Evolutionary conservation across 208 protist species (phyloP).

Genomic region (Entamoeba moshkovskii): DNA sequence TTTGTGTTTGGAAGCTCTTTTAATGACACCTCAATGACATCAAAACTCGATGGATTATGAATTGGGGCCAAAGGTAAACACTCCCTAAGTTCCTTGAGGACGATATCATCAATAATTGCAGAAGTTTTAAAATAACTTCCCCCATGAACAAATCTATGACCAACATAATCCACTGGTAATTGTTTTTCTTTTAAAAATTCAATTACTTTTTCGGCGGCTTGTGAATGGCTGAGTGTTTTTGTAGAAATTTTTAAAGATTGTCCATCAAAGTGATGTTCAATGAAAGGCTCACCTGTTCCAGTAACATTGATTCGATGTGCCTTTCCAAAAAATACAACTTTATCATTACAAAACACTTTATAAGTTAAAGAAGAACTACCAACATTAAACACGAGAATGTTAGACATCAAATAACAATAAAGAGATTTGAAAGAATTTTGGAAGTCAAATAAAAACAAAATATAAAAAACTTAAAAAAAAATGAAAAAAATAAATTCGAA

Average conservation of each 20-base stretch:
- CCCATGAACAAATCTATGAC: neutral
- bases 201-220: neutral
- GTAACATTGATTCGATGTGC: neutral
- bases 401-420: neutral
- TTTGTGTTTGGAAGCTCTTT: neutral
- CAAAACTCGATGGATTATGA: neutral
- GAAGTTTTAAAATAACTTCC: neutral
- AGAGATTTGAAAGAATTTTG: no score
- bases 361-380: neutral
- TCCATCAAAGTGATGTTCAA: neutral
- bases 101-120: neutral
- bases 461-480: no score
- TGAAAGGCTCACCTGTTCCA: neutral
- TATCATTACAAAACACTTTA: neutral
- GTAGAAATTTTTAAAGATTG: neutral
- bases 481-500: no score
- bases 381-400: neutral
- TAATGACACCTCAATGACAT: neutral
- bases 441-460: no score
- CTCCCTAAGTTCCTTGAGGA: neutral
- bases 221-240: neutral
- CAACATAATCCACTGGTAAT: neutral
- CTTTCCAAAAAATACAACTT: neutral
- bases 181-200: neutral
- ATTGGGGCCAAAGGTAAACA: neutral